phyloP scores from a whole-genome alignment of 1,139 yeast species.

The Candida glucosophila region DNA sequence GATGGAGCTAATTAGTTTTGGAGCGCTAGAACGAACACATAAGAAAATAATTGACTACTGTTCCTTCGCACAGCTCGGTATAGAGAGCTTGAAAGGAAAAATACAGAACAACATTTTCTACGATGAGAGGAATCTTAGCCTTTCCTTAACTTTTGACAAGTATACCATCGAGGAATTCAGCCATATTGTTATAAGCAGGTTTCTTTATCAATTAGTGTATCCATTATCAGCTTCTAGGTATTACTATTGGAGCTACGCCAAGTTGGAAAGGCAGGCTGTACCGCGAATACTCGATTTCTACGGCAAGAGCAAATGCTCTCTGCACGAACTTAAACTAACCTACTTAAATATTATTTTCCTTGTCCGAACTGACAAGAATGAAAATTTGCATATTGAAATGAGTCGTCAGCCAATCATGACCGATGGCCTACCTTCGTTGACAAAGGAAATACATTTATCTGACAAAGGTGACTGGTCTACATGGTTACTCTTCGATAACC shows the following conservation, averaged over 20 bases:
- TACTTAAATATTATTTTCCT: slow-evolving; percentile 16
- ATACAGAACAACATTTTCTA: too few species aligned
- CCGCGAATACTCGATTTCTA: slow-evolving; percentile 13
- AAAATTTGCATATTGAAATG: slow-evolving; percentile 5
- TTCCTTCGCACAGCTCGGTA: too few species aligned
- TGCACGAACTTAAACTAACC: slow-evolving; percentile 7
- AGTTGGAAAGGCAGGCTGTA: slow-evolving; percentile 24
- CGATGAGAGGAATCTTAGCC: slow-evolving; percentile 3
- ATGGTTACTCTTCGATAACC: slow-evolving; percentile 29
- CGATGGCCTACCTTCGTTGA: slow-evolving; percentile 7
- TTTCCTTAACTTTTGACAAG: slow-evolving; percentile 3
- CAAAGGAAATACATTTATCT: background rate
- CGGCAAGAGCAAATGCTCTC: background rate
- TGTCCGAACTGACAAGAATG: slow-evolving; percentile 5
- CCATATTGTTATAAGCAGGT: slow-evolving; percentile 19
- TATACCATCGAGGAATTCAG: slow-evolving; percentile 7
- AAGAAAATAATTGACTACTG: too few species aligned
- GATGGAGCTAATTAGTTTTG: too few species aligned
- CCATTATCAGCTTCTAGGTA: slow-evolving; percentile 32
- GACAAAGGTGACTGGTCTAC: slow-evolving; percentile 8
- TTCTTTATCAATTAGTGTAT: slow-evolving; percentile 22
- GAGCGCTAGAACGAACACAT: too few species aligned
- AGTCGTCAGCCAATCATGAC: slow-evolving; percentile 19
- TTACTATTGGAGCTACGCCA: slow-evolving; percentile 41
- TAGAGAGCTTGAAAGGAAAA: too few species aligned